phyloP scores from a whole-genome alignment of 345 rosid species.

The Dimocarpus longan region DNA sequence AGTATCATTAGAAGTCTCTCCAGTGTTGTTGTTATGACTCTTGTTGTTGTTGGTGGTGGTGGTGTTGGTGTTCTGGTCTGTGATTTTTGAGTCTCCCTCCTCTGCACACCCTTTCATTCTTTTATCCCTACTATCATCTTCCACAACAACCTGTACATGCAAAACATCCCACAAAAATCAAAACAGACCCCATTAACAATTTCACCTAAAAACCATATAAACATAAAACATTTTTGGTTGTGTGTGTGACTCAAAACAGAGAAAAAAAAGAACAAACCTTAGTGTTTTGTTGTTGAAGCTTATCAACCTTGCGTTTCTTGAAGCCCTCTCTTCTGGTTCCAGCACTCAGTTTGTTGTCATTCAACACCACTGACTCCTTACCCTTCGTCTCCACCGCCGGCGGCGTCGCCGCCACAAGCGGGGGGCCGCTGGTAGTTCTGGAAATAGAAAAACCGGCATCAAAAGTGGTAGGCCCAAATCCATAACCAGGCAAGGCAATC shows the following conservation, averaged over 20 bases:
- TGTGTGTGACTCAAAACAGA: too few species aligned
- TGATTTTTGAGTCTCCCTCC: constrained; percentile 60
- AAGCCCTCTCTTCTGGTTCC: constrained; percentile 45
- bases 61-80: constrained; percentile 33
- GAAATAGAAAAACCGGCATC: constrained; percentile 38
- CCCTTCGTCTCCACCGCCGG: constrained; percentile 27
- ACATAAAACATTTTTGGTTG: neutral
- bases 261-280: constrained; percentile 31
- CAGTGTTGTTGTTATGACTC: constrained; percentile 35
- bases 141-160: constrained; percentile 40
- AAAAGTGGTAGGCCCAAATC: constrained; percentile 30
- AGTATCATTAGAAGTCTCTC: constrained; percentile 44
- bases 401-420: constrained; percentile 29
- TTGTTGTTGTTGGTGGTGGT: constrained; percentile 29
- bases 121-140: constrained; percentile 42
- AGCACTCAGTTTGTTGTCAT: constrained; percentile 31
- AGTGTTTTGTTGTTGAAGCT: constrained; percentile 33
- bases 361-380: constrained; percentile 23
- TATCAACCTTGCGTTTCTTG: constrained; percentile 68
- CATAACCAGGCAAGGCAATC: constrained; percentile 25
- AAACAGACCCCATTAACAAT: constrained; percentile 10
- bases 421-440: constrained; percentile 51
- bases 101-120: constrained; percentile 42
- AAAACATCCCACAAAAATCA: neutral
- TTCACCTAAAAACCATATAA: constrained; percentile 8